Conservation (phyloP, 306 rosid genomes). For the Myrica gale region DNA sequence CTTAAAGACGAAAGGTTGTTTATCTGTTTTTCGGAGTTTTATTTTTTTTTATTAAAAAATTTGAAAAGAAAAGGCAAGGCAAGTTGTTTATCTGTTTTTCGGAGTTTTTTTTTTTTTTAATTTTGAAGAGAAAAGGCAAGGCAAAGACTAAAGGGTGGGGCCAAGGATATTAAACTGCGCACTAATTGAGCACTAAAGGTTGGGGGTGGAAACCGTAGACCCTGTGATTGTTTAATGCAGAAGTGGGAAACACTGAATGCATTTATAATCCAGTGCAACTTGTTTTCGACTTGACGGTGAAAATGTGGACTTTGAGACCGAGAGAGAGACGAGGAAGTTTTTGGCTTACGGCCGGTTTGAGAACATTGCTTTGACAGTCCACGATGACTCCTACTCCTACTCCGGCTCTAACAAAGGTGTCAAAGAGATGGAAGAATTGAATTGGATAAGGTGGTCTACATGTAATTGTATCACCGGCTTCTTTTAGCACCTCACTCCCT, state of each 20-base stretch:
- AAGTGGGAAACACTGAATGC: background rate
- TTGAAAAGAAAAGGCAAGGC: background rate
- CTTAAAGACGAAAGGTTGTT: slow-evolving; percentile 34
- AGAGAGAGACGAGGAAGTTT: background rate
- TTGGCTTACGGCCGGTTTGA: background rate
- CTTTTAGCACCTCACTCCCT: too few species aligned
- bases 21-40: background rate
- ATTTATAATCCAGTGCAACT: background rate
- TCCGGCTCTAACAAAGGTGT: background rate
- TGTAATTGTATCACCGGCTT: too few species aligned
- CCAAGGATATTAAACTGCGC: background rate
- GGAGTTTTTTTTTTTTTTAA: too few species aligned
- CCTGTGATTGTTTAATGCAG: background rate
- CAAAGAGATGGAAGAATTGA: background rate
- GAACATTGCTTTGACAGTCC: background rate
- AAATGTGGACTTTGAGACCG: background rate
- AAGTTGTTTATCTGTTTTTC: background rate
- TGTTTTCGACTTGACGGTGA: background rate
- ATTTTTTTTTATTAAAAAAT: background rate
- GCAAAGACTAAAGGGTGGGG: too few species aligned
- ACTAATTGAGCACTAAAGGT: background rate
- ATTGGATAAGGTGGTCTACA: background rate
- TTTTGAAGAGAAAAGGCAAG: background rate
- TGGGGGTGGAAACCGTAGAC: background rate
- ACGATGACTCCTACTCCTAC: background rate